Evolutionary conservation across 208 protist species (phyloP).

Genomic region (Leishmania amazonensis): DNA sequence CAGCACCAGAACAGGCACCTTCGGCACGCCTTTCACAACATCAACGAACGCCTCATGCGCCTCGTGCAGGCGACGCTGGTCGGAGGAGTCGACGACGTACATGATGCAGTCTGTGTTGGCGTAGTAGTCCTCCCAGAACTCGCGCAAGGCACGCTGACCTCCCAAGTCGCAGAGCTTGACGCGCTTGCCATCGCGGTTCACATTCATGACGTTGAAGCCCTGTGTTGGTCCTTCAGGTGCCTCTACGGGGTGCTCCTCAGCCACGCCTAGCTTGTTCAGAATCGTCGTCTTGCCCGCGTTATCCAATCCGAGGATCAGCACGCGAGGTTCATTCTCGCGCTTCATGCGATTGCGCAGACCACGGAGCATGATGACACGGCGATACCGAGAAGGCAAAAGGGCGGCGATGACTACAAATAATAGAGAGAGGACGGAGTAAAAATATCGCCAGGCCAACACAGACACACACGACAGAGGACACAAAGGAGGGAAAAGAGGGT

Average conservation of each 20-base stretch:
- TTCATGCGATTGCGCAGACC: conserved; percentile 90
- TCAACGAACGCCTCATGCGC: conserved; percentile 93
- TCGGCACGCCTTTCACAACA: conserved; percentile 95
- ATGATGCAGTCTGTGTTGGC: conserved; percentile 97
- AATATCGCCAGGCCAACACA: neutral
- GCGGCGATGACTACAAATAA: neutral
- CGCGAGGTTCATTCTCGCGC: conserved; percentile 91
- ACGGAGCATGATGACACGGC: conserved; percentile 59
- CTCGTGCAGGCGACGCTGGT: conserved; percentile 91
- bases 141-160: conserved; percentile 98
- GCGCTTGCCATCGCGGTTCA: conserved; percentile 93
- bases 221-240: conserved; percentile 98
- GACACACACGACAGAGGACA: neutral
- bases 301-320: conserved; percentile 95
- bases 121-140: conserved; percentile 99
- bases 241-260: conserved; percentile 41
- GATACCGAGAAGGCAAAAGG: neutral
- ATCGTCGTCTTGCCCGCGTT: conserved; percentile 98
- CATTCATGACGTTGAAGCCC: conserved; percentile 99
- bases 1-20: conserved; percentile 98
- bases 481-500: neutral
- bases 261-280: conserved; percentile 92
- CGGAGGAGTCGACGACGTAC: conserved; percentile 97
- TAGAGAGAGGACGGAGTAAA: neutral
- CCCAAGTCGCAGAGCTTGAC: conserved; percentile 99